Conservation (phyloP, 768 basidiomycete genomes). For the Ramaria rubella region DNA sequence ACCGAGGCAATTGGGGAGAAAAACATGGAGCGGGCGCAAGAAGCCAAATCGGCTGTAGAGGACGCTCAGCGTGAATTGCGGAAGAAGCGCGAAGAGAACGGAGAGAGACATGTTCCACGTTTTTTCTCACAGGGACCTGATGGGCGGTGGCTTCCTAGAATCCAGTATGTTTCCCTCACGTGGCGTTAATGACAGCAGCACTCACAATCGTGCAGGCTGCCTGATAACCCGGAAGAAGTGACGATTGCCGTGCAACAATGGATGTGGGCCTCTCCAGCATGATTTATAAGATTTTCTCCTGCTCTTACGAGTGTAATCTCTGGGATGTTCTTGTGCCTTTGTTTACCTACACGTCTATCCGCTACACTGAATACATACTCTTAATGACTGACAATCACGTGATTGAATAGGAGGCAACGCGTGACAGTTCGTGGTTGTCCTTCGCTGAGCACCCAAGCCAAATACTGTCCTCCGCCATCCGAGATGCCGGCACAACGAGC, state of each 20-base stretch:
- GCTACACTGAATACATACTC: neutral
- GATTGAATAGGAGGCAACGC: neutral
- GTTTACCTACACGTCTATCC: neutral
- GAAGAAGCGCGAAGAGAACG: conserved; percentile 64
- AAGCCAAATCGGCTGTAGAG: conserved; percentile 84
- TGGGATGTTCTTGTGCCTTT: neutral
- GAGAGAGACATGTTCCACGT: conserved; percentile 59
- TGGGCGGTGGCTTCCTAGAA: conserved; percentile 78
- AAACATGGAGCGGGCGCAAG: conserved; percentile 93
- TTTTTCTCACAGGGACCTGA: conserved; percentile 69
- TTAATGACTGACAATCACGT: neutral
- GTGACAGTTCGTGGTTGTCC: neutral
- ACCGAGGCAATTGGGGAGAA: conserved; percentile 79
- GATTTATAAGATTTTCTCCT: neutral
- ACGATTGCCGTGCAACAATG: conserved; percentile 62
- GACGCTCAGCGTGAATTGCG: conserved; percentile 84
- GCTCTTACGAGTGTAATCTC: neutral
- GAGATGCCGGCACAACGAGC: conserved; percentile 72
- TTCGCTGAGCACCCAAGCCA: neutral
- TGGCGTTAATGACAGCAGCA: conserved; percentile 8
- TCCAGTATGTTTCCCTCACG: conserved; percentile 43
- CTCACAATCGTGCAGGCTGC: conserved; percentile 43
- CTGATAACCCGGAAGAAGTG: conserved; percentile 62
- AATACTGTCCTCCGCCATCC: neutral
- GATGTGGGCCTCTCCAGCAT: conserved; percentile 51